Evolutionary conservation across 208 protist species (phyloP).

Genomic region (Leishmania turanica): DNA sequence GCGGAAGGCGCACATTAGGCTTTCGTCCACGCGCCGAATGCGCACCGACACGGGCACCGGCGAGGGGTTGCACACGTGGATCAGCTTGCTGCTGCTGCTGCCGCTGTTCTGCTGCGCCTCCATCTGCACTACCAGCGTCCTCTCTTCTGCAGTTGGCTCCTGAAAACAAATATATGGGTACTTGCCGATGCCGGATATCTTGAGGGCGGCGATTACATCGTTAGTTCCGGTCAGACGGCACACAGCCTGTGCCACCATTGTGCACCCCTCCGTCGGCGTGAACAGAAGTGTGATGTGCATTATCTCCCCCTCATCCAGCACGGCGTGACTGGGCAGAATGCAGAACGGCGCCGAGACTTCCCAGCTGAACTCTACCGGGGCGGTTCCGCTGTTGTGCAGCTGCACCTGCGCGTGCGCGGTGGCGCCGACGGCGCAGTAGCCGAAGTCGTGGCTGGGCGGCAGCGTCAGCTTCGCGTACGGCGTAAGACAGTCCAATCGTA

Average conservation of each 20-base stretch:
- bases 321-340: constrained; percentile 55
- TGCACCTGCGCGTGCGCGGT: constrained; percentile 56
- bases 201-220: constrained; percentile 57
- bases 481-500: constrained; percentile 81
- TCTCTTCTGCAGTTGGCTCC: constrained; percentile 2
- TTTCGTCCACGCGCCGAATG: constrained; percentile 42
- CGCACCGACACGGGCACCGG: constrained; percentile 66
- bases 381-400: constrained; percentile 82
- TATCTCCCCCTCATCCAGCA: constrained; percentile 50
- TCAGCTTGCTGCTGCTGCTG: constrained; percentile 26
- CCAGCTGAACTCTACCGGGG: constrained; percentile 82
- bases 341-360: constrained; percentile 73
- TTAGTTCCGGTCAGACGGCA: constrained; percentile 63
- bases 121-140: constrained; percentile 53
- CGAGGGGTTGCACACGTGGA: constrained; percentile 82
- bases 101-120: constrained; percentile 28
- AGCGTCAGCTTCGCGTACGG: constrained; percentile 69
- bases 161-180: constrained; percentile 79
- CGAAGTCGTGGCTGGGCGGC: constrained; percentile 85
- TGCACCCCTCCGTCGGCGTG: constrained; percentile 73
- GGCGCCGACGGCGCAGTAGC: constrained; percentile 73
- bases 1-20: constrained; percentile 45
- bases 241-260: constrained; percentile 78
- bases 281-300: constrained; percentile 61
- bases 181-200: constrained; percentile 92